Base-by-base conservation (phyloP, 495 filamentous ascomycete genomes). In the Neurospora terricola region DNA sequence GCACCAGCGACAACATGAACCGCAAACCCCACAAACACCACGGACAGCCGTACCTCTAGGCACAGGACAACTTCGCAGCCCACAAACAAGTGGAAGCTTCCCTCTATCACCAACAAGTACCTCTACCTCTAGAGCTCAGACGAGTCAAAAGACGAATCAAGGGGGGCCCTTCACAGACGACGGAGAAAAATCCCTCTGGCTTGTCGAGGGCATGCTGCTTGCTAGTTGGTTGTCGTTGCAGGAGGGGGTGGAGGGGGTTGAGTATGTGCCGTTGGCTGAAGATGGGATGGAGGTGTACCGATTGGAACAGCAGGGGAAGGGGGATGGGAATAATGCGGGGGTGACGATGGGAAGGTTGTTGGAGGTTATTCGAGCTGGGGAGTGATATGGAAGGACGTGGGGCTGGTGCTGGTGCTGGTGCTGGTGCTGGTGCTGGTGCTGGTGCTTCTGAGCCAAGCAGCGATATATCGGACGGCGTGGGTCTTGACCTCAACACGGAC, bases 401-500 rank as follows among this genome's bases (percentile, higher is more conserved):
- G 10, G 12, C 38, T 12, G 38, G 39, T 14, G 12, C 39, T 40
- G 39, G 38, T 12, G 38, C 11, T 12, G 38, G 38, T 12, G 38
- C 38, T 38, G 38, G 38, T 38, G 38, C 38, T 38, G 30, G 30
- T 34, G 30, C 30, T n/a, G n/a, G n/a, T n/a, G n/a, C n/a, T n/a
- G 27, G 27, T 30, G 27, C 27, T 30, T 11, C 9, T 38, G 37
- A 38, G 37, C 37, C 37, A 38, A 38, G 10, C 10, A 38, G 10
- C 38, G 10, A 5, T 9, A 38, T 11, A 36, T 83, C 84, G 14
- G 86, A 88, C 69, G 80, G 79, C 3, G 82, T 84, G 10, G 75
- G 82, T 30, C 79, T 86, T 70, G 84, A 86, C 30, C 82, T 85
- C 34, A 83, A 84, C 38, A 69, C 80, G 12, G 73, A 71, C 40